These are phyloP conservation scores for Clitocybe nebularis DNA, from an alignment of 1,284 basidiomycete species.

Conservation along the genomic window DNA sequence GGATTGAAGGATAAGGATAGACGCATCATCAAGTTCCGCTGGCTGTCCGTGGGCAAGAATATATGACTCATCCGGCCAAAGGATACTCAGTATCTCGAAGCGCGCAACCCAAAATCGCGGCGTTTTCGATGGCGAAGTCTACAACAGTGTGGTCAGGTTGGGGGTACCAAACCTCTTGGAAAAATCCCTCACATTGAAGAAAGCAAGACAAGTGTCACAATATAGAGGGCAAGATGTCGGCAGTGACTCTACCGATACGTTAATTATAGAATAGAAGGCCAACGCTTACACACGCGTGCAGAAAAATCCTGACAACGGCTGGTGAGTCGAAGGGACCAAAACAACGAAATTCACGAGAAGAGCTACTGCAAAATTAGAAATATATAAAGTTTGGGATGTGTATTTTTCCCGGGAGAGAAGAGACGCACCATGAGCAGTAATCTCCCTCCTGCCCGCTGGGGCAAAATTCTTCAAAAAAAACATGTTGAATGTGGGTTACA, in stretches of 20 bases:
- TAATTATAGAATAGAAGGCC: neutral
- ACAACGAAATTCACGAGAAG: conserved; percentile 47
- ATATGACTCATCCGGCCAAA: conserved; percentile 48
- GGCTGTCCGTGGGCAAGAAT: neutral
- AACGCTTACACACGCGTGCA: conserved; percentile 23
- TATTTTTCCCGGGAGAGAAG: neutral
- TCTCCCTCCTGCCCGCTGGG: conserved; percentile 24
- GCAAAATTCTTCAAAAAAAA: conserved; percentile 23
- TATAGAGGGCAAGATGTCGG: conserved; percentile 59
- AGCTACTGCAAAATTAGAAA: conserved; percentile 24
- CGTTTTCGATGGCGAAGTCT: conserved; percentile 37
- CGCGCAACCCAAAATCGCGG: conserved; percentile 46
- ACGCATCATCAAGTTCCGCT: neutral
- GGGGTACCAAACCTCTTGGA: neutral
- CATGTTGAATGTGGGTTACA: neutral
- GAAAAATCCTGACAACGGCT: conserved; percentile 60
- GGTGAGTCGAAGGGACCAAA: conserved; percentile 45
- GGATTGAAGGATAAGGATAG: conserved; percentile 49
- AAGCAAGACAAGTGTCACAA: conserved; percentile 43
- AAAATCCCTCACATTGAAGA: conserved; percentile 9
- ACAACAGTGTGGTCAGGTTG: conserved; percentile 36
- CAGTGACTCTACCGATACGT: conserved; percentile 24
- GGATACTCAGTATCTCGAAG: conserved; percentile 40
- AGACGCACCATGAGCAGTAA: conserved; percentile 15
- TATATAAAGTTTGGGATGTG: neutral